Base-by-base conservation (phyloP, 805 yeast species). In the Danielia reshetovae region DNA sequence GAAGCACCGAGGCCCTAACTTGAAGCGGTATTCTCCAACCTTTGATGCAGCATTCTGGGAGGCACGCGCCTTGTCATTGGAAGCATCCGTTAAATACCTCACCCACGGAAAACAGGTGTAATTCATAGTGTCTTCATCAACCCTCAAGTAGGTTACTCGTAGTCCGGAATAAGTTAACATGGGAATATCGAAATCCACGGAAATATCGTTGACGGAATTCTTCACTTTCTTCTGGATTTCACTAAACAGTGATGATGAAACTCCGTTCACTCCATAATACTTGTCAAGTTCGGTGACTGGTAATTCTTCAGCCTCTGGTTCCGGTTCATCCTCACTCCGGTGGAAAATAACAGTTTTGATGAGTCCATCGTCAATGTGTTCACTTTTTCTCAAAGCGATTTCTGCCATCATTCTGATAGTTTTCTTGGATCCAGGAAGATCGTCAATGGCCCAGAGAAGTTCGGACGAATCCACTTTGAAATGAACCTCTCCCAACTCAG, bases 101-200 rank as follows among this genome's bases (percentile, higher is more conserved):
- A 84, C 81, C 94, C 94, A 84, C 0, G 93, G 89, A 51, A 84
- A 83, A 27, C 85, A 74, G 5, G 84, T 77, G 45, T 79, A 79
- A 34, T 72, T 65, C 50, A 82, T 54, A 33, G 68, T 70, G 5
- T 71, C 74, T 48, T 84, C 94, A 16, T 73, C 74, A 11, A 84
- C 81, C 42, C 79, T 77, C 32, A 84, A 54, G 46, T 78, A 84
- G 24, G 75, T 82, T 15, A 84, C 70, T 45, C 76, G 77, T 24
- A 84, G 57, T 0, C 87, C 87, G 27, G 85, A 77, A 40, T 79
- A 74, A 0, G 86, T 69, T 37, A 72, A 57, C 57, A 78, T 72
- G 7, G 72, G 70, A 14, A 67, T 55, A 28, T 49, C 53, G 42
- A 65, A 67, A 8, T 48, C 43, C 3, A 64, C 31, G 8, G 47